Base-by-base conservation (phyloP, 139 green algal species). In the Chlorella sp. region DNA sequence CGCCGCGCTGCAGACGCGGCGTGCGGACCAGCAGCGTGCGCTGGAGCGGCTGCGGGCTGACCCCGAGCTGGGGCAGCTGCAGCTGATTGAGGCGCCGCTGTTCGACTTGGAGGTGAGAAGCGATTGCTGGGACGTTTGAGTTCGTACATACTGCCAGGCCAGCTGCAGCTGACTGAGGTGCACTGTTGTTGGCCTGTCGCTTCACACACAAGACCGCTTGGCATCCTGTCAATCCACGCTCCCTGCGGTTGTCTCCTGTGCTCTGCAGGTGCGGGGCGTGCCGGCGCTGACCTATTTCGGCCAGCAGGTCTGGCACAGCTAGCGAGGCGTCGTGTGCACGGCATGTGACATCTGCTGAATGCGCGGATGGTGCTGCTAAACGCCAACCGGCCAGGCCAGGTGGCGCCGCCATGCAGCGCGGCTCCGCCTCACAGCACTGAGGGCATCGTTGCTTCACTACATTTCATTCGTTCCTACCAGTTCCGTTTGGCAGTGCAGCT, bases 231-330 rank as follows among this genome's bases (percentile, higher is more conserved):
- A n/a, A n/a, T n/a, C n/a, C n/a, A n/a, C n/a, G n/a, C 30, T 41
- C 13, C 30, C 64, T 71, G 64, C 51, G 3, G 44, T 39, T 72
- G 26, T 96, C 96, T 5, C 87, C 99, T 65, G 92, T 55, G 96
- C 98, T 81, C 86, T 99, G 79, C 97, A 99, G 86, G 96, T 99
- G 38, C 79, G 96, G 0, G 97, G 97, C 0, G 88, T 98, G 55
- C 90, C 96, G 1, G 97, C 96, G 17, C 91, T 99, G 75, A 91
- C 95, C 80, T 99, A 99, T 87, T 99, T 99, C 93, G 97, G 94
- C 0, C 83, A 86, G 73, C 64, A 91, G 16, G 95, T 99, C 7
- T 99, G 97, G 97, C 91, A 38, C 74, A 60, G 51, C 12, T 21
- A 21, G 51, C 51, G 51, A n/a, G n/a, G n/a, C n/a, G n/a, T n/a